Conservation (phyloP, 2,329 filamentous ascomycete genomes). For the Phaeosphaeria sp. region DNA sequence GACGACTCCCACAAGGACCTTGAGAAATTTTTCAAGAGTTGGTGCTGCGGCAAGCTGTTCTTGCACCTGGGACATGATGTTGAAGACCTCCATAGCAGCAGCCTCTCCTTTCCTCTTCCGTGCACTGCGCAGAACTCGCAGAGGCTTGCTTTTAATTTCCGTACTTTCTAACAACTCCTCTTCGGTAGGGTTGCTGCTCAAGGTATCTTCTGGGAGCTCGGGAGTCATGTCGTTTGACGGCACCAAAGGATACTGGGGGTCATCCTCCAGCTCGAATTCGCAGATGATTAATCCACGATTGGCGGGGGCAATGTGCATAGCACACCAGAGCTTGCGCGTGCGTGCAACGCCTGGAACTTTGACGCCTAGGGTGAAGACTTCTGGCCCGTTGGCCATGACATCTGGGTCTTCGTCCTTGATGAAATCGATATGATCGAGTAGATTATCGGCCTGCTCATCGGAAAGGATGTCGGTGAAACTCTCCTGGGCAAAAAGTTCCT, state of each 20-base stretch:
- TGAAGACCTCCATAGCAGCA: slow-evolving; percentile 87
- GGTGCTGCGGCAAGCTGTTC: slow-evolving; percentile 80
- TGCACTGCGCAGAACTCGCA: slow-evolving; percentile 78
- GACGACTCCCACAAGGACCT: slow-evolving; percentile 82
- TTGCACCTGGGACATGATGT: slow-evolving; percentile 90
- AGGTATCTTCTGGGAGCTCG: slow-evolving; percentile 73
- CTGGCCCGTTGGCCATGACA: slow-evolving; percentile 76
- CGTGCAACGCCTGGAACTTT: slow-evolving; percentile 60
- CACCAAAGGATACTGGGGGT: slow-evolving; percentile 70
- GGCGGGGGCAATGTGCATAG: slow-evolving; percentile 75
- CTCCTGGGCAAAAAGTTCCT: slow-evolving; percentile 74
- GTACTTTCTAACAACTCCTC: slow-evolving; percentile 81
- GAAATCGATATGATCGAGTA: slow-evolving; percentile 87
- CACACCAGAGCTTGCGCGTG: slow-evolving; percentile 81
- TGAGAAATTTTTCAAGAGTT: slow-evolving; percentile 75
- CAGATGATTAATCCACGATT: slow-evolving; percentile 76
- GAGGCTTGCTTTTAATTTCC: slow-evolving; percentile 74
- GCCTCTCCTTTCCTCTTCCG: slow-evolving; percentile 79
- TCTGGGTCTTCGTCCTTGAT: slow-evolving; percentile 83
- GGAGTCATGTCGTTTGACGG: slow-evolving; percentile 65
- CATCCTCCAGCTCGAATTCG: slow-evolving; percentile 88
- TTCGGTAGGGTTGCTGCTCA: slow-evolving; percentile 73
- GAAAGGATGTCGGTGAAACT: slow-evolving; percentile 85
- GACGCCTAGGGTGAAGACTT: slow-evolving; percentile 82
- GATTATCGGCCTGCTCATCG: slow-evolving; percentile 82